Base-by-base conservation (phyloP, 2,329 filamentous ascomycete species). In the Pseudopyricularia javanii region DNA sequence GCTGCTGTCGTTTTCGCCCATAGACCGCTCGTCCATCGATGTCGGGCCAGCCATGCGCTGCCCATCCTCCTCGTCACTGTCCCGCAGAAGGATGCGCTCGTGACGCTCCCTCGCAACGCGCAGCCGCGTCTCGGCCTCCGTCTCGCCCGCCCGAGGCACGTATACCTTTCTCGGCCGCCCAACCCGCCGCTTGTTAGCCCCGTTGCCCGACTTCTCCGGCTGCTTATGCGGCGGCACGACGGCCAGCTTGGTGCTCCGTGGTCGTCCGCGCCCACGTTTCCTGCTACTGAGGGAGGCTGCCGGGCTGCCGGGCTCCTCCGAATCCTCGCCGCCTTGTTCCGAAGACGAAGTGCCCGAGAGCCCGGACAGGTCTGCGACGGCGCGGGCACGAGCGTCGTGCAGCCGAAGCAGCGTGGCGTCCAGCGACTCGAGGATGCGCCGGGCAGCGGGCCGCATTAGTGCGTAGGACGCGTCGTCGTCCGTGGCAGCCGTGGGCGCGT, bases 371-470 rank as follows among this genome's bases (percentile, higher is more conserved):
- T 59, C 57, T 20, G 59, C 60, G 17, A 68, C 57, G 51, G 76
- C 78, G 3, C 80, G 75, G 45, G 78, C 69, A 35, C 84, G 78
- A 1, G 79, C 74, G 54, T 83, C 79, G 62, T 91, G 88, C 14
- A 97, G 72, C 3, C 83, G 79, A 30, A 74, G 71, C 6, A 95
- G 75, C 1, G 91, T 74, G 5, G 72, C 66, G 59, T 96, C 88
- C 1, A 95, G 63, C 34, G 81, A 79, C 1, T 74, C 68, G 8
- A 95, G 72, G 15, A 91, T 76, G 58, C 88, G 83, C n/a, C 83
- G 75, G 11, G 86, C 75, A 0, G 80, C 75, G 0, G 89, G 88
- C 0, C 76, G 75, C 15, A 95, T 70, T 5, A 94, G 70, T 2
- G 67, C 64, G 54, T 76, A 71, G 0, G 88, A 86, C 49, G 73